Evolutionary conservation across 179 eudicot species (phyloP).

Genomic region (Beta corolliflora): DNA sequence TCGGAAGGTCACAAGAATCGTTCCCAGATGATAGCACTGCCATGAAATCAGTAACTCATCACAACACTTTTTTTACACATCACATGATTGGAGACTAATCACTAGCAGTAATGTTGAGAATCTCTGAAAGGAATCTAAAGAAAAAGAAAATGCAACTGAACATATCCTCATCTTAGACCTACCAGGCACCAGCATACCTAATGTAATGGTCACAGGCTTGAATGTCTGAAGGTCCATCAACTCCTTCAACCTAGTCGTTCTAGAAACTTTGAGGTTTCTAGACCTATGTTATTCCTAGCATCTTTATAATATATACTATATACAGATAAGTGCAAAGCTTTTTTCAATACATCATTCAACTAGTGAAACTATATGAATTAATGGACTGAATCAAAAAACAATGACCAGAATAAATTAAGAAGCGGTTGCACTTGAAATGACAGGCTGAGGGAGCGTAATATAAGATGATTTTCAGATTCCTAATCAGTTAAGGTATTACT

Average conservation of each 20-base stretch:
- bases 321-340: background rate
- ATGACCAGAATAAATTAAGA: background rate
- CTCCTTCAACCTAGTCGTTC: slow-evolving; percentile 4
- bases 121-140: background rate
- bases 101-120: background rate
- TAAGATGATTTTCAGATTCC: background rate
- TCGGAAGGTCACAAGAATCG: slow-evolving; percentile 20
- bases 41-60: slow-evolving; percentile 12
- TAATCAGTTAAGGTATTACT: background rate
- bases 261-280: background rate
- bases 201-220: background rate
- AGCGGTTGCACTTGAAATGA: background rate
- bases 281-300: background rate
- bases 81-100: background rate
- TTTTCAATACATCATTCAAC: background rate
- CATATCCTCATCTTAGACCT: background rate
- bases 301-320: background rate
- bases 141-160: background rate
- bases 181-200: background rate
- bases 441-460: background rate
- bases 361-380: too few species aligned
- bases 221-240: background rate
- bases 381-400: too few species aligned
- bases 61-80: slow-evolving; percentile 1
- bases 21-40: slow-evolving; percentile 43